Percentiles rank a stretch among this genome's conserved stretches.
These are phyloP conservation scores for Actinomortierella wolfii DNA, from an alignment of 371 early-diverging fungal genomes.

Conservation along the genomic window DNA sequence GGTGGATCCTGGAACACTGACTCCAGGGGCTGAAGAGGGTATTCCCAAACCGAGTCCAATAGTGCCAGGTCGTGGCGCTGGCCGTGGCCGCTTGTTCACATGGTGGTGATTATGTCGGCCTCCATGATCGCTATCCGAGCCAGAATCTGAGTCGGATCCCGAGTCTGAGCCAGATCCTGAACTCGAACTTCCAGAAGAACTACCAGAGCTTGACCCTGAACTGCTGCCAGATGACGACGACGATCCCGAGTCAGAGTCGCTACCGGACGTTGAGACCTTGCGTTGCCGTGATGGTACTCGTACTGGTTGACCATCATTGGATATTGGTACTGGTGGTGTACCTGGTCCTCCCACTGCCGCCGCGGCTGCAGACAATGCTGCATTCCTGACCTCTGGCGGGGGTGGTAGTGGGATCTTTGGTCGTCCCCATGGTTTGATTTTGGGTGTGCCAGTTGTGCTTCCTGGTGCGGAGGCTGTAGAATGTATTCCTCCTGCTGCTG, in stretches of 20 bases:
- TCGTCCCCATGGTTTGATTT: too few relatives aligned
- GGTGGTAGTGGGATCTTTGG: too few relatives aligned
- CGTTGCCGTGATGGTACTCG: slow-evolving; percentile 10
- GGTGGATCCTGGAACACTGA: slow-evolving; percentile 1
- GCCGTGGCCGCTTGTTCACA: slow-evolving; percentile 8
- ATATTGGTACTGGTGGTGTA: neutral
- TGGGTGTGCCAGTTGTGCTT: too few relatives aligned
- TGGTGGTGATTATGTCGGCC: neutral
- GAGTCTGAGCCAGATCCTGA: slow-evolving; percentile 42
- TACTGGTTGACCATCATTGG: too few relatives aligned
- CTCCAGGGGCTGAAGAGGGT: neutral
- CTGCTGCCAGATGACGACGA: slow-evolving; percentile 28
- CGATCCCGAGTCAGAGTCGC: slow-evolving; percentile 34
- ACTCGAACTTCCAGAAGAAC: slow-evolving; percentile 40
- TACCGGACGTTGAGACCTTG: slow-evolving; percentile 34
- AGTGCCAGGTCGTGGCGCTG: slow-evolving; percentile 12
- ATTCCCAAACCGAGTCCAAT: slow-evolving; percentile 39
- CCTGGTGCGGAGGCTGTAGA: neutral
- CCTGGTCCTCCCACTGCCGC: neutral
- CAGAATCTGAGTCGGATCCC: slow-evolving; percentile 32
- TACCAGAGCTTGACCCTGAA: slow-evolving; percentile 41
- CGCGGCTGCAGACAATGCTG: too few relatives aligned
- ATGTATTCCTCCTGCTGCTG: slow-evolving; percentile 4
- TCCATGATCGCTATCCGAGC: slow-evolving; percentile 19
- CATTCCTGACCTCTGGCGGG: too few relatives aligned